A percentile compares a stretch with the other conserved stretches of the same genome.
Evolutionary conservation across 805 yeast genomes (phyloP).

Genomic region (Kazachstania viticola): DNA sequence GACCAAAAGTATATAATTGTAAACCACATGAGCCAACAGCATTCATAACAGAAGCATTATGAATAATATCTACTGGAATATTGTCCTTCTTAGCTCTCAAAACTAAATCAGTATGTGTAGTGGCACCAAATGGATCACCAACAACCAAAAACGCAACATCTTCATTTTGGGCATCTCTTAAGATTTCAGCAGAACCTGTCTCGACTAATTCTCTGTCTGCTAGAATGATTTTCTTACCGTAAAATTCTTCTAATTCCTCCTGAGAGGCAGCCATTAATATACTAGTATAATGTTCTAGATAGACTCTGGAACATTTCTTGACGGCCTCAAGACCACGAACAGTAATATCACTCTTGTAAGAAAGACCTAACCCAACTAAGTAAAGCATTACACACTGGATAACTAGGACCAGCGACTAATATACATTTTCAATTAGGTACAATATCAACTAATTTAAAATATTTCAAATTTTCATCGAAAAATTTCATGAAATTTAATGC

Average conservation of each 20-base stretch:
- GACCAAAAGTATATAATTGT: constrained; percentile 91
- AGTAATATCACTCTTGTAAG: constrained; percentile 82
- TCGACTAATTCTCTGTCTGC: constrained; percentile 96
- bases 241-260: constrained; percentile 63
- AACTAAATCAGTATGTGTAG: constrained; percentile 92
- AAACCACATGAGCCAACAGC: constrained; percentile 98
- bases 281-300: constrained; percentile 89
- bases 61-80: constrained; percentile 71
- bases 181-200: constrained; percentile 71
- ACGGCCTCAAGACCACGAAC: constrained; percentile 88
- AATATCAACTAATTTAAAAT: too few species aligned
- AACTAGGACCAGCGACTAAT: too few species aligned
- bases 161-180: constrained; percentile 62
- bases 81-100: constrained; percentile 80
- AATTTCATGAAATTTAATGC: too few species aligned
- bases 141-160: constrained; percentile 93
- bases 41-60: constrained; percentile 95
- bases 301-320: constrained; percentile 76
- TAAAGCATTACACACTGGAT: constrained; percentile 51
- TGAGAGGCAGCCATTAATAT: constrained; percentile 87
- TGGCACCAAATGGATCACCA: constrained; percentile 97
- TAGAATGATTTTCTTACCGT: constrained; percentile 71
- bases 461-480: too few species aligned
- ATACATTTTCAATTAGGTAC: too few species aligned
- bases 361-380: constrained; percentile 82